Evolutionary conservation across 2,329 filamentous ascomycete species (phyloP).

Genomic region (Cadophora gregata): DNA sequence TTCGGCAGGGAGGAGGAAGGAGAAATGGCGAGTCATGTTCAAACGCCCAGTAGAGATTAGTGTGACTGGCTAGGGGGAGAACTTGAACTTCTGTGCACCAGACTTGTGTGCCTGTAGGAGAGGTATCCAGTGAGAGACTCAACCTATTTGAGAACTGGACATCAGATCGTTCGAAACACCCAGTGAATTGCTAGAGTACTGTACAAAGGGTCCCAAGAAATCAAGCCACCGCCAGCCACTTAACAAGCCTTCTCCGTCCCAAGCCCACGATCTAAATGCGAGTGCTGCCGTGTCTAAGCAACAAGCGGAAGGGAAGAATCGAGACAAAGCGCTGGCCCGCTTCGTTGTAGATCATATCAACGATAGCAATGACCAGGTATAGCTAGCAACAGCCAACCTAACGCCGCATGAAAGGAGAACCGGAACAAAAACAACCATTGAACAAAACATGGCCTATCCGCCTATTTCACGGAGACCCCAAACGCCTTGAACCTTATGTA

Average conservation of each 20-base stretch:
- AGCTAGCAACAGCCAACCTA: not conserved
- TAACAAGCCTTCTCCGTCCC: not conserved
- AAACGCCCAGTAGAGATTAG: not conserved
- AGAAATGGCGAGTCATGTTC: conserved; percentile 18
- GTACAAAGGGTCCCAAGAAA: not conserved
- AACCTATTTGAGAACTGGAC: not conserved
- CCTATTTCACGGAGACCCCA: not conserved
- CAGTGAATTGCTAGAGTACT: not conserved
- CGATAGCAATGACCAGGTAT: not conserved
- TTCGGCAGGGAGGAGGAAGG: not conserved
- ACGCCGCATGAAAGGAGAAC: not conserved
- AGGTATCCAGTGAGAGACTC: not conserved
- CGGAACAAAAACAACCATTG: not conserved
- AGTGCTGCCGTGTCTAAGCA: not conserved
- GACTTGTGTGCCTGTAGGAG: not conserved
- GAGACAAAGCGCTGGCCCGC: not conserved
- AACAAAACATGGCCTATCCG: not conserved
- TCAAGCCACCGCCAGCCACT: not conserved
- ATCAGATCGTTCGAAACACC: not conserved
- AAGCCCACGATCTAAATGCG: conserved; percentile 1
- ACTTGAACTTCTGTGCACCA: not conserved
- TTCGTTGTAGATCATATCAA: not conserved
- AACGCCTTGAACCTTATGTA: conserved; percentile 1
- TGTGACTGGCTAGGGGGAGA: not conserved
- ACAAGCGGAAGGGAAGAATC: not conserved